Conservation (phyloP, 352 stramenopile species). For the Plasmopara muralis region DNA sequence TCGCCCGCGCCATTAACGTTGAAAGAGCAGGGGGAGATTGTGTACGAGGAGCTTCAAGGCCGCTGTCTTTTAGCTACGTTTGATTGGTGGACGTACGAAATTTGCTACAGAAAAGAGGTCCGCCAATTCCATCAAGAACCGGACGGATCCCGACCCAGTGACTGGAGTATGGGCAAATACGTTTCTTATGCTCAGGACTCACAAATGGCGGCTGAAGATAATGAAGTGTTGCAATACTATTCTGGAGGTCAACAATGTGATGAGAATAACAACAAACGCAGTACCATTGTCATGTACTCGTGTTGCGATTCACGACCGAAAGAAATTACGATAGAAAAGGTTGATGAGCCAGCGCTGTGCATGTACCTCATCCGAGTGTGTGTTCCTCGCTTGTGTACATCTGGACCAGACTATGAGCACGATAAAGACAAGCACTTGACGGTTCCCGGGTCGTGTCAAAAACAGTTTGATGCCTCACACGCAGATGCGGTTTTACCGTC, state of each 20-base stretch:
- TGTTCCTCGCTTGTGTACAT: slow-evolving; percentile 63
- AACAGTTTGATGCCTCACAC: slow-evolving; percentile 35
- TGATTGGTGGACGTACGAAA: slow-evolving; percentile 82
- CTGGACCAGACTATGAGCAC: slow-evolving; percentile 23
- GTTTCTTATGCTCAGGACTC: slow-evolving; percentile 25
- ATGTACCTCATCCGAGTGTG: slow-evolving; percentile 75
- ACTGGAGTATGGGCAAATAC: slow-evolving; percentile 82
- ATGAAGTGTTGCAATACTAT: slow-evolving; percentile 68
- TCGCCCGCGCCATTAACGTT: slow-evolving; percentile 26
- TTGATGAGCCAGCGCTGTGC: slow-evolving; percentile 79
- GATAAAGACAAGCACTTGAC: slow-evolving; percentile 27
- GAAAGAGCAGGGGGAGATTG: slow-evolving; percentile 34
- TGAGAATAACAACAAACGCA: slow-evolving; percentile 71
- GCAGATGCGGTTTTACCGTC: slow-evolving; percentile 24
- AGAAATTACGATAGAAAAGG: slow-evolving; percentile 49
- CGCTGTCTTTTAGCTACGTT: slow-evolving; percentile 50
- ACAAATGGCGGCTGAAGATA: slow-evolving; percentile 17
- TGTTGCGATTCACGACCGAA: slow-evolving; percentile 67
- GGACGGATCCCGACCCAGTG: slow-evolving; percentile 56
- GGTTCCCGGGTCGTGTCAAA: slow-evolving; percentile 43
- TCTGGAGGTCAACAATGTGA: slow-evolving; percentile 73
- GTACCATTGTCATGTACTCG: slow-evolving; percentile 64
- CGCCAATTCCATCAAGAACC: slow-evolving; percentile 76
- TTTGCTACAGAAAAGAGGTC: slow-evolving; percentile 78
- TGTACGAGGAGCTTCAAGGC: slow-evolving; percentile 43